Evolutionary conservation across 306 rosid species (phyloP).

Genomic region (Glycyrrhiza uralensis): DNA sequence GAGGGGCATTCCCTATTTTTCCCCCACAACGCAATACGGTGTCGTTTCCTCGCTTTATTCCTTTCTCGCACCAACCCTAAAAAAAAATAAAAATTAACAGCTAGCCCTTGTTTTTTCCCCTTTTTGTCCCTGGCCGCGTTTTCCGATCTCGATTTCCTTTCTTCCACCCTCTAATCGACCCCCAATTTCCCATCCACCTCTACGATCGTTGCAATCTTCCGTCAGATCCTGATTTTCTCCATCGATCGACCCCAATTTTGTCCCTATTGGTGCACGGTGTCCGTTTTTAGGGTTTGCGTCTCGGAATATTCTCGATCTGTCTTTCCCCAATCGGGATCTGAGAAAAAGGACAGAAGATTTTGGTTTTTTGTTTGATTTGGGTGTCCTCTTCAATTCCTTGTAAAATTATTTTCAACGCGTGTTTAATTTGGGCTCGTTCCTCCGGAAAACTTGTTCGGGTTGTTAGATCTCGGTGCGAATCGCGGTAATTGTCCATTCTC

Average conservation of each 20-base stretch:
- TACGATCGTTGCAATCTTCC: background rate
- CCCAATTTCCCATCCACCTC: background rate
- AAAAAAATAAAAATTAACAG: slow-evolving; percentile 19
- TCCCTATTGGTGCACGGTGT: background rate
- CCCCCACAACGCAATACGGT: slow-evolving; percentile 24
- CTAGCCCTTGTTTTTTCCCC: slow-evolving; percentile 58
- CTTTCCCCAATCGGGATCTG: slow-evolving; percentile 35
- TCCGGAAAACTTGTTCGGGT: background rate
- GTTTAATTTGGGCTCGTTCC: slow-evolving; percentile 20
- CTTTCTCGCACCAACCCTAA: slow-evolving; percentile 26
- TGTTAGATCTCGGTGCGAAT: slow-evolving; percentile 15
- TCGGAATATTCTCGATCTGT: slow-evolving; percentile 36
- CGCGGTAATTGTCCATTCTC: slow-evolving; percentile 15
- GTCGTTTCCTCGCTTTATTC: slow-evolving; percentile 44
- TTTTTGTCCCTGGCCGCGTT: slow-evolving; percentile 53
- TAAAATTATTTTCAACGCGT: background rate
- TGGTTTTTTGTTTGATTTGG: slow-evolving; percentile 15
- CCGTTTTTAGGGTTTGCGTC: slow-evolving; percentile 51
- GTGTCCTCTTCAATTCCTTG: slow-evolving; percentile 18
- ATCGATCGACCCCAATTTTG: slow-evolving; percentile 36
- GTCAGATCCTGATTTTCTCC: slow-evolving; percentile 8
- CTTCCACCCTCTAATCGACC: slow-evolving; percentile 36
- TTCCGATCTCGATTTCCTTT: slow-evolving; percentile 43
- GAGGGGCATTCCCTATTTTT: slow-evolving; percentile 49
- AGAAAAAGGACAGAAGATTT: background rate